A percentile compares a stretch with the other conserved stretches of the same genome.
These are phyloP conservation scores for Syncephalastrum racemosum DNA, from an alignment of 371 early-diverging fungal species.

Conservation along the genomic window DNA sequence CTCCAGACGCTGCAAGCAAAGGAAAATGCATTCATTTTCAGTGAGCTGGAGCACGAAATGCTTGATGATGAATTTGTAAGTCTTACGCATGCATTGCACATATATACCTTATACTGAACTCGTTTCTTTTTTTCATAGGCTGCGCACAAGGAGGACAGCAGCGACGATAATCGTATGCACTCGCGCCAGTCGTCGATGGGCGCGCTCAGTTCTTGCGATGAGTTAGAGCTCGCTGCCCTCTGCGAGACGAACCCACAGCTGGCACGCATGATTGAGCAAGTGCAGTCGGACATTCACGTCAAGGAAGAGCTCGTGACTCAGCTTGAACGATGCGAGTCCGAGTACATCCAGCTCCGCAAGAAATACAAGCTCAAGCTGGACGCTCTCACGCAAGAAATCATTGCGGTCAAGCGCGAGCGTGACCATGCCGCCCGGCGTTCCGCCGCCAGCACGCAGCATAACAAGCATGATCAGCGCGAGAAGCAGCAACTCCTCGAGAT, in stretches of 20 bases:
- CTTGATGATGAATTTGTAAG: background rate
- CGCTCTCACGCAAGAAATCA: conserved; percentile 44
- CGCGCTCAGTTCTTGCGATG: background rate
- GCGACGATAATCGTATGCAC: too few species aligned
- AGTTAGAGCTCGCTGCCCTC: background rate
- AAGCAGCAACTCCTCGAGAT: conserved; percentile 31
- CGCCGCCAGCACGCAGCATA: conserved; percentile 37
- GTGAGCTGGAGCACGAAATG: conserved; percentile 11
- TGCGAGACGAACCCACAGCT: conserved; percentile 28
- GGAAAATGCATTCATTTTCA: conserved; percentile 15
- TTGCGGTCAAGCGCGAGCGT: conserved; percentile 64
- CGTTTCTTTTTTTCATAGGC: too few species aligned
- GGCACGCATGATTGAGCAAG: conserved; percentile 52
- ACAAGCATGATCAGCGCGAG: conserved; percentile 24
- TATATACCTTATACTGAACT: too few species aligned
- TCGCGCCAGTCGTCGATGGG: too few species aligned
- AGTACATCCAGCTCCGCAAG: conserved; percentile 52
- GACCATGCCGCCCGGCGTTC: conserved; percentile 46
- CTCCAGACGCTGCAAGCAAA: conserved; percentile 12
- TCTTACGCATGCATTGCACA: too few species aligned
- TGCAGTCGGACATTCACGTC: conserved; percentile 68
- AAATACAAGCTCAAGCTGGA: conserved; percentile 71
- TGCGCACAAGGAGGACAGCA: too few species aligned
- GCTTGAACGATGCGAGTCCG: conserved; percentile 56
- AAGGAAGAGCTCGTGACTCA: conserved; percentile 57